A percentile compares a stretch with the other conserved stretches of the same genome.
Conservation (phyloP, 1,284 basidiomycete genomes). For the Ganoderma sp. region DNA sequence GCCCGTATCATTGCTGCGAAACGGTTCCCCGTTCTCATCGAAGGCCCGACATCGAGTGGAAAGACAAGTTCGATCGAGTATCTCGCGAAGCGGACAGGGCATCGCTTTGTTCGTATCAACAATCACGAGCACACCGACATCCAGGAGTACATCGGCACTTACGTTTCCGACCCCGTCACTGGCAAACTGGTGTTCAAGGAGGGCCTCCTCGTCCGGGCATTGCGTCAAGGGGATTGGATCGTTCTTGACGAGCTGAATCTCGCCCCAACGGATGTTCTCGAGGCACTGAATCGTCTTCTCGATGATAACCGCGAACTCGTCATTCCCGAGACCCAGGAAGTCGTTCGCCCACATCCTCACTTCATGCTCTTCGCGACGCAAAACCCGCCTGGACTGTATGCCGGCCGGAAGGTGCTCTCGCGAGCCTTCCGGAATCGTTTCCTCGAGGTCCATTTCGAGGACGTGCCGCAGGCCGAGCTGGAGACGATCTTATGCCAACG, state of each 20-base stretch:
- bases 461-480: conserved; percentile 93
- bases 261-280: conserved; percentile 97
- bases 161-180: conserved; percentile 90
- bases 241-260: conserved; percentile 98
- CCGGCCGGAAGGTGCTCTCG: conserved; percentile 93
- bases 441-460: conserved; percentile 97
- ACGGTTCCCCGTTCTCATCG: conserved; percentile 94
- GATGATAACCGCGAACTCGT: conserved; percentile 98
- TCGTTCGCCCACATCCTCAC: conserved; percentile 91
- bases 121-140: conserved; percentile 99
- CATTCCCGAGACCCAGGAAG: conserved; percentile 96
- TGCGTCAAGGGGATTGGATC: conserved; percentile 96
- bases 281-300: conserved; percentile 94
- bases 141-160: conserved; percentile 98
- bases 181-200: conserved; percentile 96
- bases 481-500: conserved; percentile 92
- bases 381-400: conserved; percentile 98
- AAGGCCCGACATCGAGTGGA: conserved; percentile 97
- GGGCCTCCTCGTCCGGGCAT: conserved; percentile 91
- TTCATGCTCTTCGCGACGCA: conserved; percentile 99
- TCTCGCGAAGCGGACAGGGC: conserved; percentile 91
- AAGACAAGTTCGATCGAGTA: conserved; percentile 99
- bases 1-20: conserved; percentile 90
- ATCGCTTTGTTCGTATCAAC: conserved; percentile 97
- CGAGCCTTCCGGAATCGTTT: conserved; percentile 99